A percentile compares a stretch with the other conserved stretches of the same genome.
Conservation (phyloP, 164 flowering plant genomes). For the Houttuynia cordata region DNA sequence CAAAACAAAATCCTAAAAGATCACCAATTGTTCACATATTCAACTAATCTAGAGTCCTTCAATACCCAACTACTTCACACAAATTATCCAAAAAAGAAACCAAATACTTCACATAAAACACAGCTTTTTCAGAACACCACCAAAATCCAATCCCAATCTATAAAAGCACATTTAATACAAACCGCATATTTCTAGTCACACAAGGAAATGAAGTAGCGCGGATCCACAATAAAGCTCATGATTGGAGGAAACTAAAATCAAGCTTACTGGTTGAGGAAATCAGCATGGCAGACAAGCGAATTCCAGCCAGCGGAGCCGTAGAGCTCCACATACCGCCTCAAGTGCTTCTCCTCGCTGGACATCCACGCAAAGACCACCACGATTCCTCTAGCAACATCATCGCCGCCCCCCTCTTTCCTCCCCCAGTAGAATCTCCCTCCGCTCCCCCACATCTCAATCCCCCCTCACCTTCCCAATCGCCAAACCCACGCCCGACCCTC, state of each 20-base stretch:
- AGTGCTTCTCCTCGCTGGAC: constrained; percentile 81
- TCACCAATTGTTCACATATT: no score
- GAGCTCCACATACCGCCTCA: constrained; percentile 54
- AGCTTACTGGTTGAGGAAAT: constrained; percentile 63
- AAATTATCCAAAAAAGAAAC: no score
- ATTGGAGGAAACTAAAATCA: neutral
- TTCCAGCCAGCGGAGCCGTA: constrained; percentile 85
- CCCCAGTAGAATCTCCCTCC: constrained; percentile 92
- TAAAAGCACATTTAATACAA: no score
- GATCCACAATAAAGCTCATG: neutral
- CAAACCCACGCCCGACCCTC: no score
- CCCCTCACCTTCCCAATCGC: neutral
- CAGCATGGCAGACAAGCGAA: constrained; percentile 78
- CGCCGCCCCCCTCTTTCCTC: constrained; percentile 24
- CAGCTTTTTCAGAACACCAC: no score
- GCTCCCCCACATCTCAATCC: constrained; percentile 52
- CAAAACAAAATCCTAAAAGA: no score
- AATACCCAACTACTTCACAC: no score
- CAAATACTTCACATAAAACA: no score
- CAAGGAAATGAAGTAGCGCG: no score
- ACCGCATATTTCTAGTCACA: no score
- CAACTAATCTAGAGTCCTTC: no score
- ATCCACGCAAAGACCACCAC: constrained; percentile 89
- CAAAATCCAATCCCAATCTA: no score
- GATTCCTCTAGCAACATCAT: constrained; percentile 43